Conservation (phyloP, 179 eudicot genomes). For the Actinidia polygama region DNA sequence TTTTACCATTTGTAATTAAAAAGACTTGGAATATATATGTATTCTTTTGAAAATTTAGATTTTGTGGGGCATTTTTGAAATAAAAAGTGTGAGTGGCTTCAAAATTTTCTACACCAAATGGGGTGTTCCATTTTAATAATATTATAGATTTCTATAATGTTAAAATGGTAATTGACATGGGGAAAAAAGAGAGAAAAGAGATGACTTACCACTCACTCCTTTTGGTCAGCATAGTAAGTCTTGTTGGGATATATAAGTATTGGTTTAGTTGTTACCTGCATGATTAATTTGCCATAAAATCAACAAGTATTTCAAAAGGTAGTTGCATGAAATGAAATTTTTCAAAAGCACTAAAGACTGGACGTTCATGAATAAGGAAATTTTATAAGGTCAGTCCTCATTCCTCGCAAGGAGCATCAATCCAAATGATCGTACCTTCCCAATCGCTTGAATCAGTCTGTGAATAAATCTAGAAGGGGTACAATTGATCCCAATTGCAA, state of each 20-base stretch:
- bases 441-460: slow-evolving; percentile 59
- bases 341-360: background rate
- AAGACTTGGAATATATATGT: too few species aligned
- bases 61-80: too few species aligned
- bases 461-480: slow-evolving; percentile 83
- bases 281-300: background rate
- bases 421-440: slow-evolving; percentile 41
- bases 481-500: slow-evolving; percentile 87
- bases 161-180: too few species aligned
- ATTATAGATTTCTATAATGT: too few species aligned
- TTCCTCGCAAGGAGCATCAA: background rate
- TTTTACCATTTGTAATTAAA: too few species aligned
- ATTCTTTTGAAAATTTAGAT: too few species aligned
- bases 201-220: slow-evolving; percentile 88
- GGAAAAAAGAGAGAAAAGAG: too few species aligned
- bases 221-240: slow-evolving; percentile 62
- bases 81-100: too few species aligned
- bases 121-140: too few species aligned
- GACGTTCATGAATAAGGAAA: too few species aligned
- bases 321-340: background rate
- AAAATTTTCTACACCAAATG: too few species aligned
- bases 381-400: background rate
- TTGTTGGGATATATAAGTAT: slow-evolving; percentile 87
- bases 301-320: background rate
- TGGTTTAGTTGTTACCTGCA: slow-evolving; percentile 73